These are phyloP conservation scores for Backusella liffmaniae DNA, from an alignment of 192 early-diverging fungal species.

Conservation along the genomic window DNA sequence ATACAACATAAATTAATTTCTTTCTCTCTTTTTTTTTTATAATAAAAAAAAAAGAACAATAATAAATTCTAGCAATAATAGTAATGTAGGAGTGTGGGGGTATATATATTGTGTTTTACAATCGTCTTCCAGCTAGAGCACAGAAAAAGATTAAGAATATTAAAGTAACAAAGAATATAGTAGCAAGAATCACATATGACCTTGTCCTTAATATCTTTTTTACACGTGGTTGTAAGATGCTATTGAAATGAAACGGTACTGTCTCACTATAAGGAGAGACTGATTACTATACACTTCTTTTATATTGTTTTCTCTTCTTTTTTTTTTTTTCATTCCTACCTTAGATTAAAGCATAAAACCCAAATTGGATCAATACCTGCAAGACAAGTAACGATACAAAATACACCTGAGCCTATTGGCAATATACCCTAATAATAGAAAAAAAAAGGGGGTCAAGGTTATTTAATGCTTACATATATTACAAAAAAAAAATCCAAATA, in stretches of 20 bases:
- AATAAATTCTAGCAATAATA: neutral
- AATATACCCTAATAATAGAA: slow-evolving; percentile 31
- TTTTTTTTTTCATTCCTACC: slow-evolving; percentile 11
- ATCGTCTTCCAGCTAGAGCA: slow-evolving; percentile 31
- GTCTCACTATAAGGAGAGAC: slow-evolving; percentile 31
- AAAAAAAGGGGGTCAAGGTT: neutral
- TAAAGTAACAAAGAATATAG: slow-evolving; percentile 17
- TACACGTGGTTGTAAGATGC: slow-evolving; percentile 30
- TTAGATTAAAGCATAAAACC: slow-evolving; percentile 33
- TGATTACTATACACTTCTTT: neutral
- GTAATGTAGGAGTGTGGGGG: neutral
- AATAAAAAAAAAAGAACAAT: neutral
- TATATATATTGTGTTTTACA: slow-evolving; percentile 17
- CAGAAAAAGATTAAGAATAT: slow-evolving; percentile 29
- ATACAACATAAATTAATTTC: neutral
- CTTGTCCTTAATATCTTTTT: slow-evolving; percentile 23
- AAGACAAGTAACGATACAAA: slow-evolving; percentile 31
- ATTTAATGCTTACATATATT: neutral
- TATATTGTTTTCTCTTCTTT: neutral
- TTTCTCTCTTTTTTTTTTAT: neutral
- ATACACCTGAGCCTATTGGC: slow-evolving; percentile 35
- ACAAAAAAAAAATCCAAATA: neutral
- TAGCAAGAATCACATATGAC: slow-evolving; percentile 15
- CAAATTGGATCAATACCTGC: slow-evolving; percentile 40
- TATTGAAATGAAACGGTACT: slow-evolving; percentile 35